These are phyloP conservation scores for Fusarium sp. DNA, from an alignment of 2,329 filamentous ascomycete species.

Conservation along the genomic window DNA sequence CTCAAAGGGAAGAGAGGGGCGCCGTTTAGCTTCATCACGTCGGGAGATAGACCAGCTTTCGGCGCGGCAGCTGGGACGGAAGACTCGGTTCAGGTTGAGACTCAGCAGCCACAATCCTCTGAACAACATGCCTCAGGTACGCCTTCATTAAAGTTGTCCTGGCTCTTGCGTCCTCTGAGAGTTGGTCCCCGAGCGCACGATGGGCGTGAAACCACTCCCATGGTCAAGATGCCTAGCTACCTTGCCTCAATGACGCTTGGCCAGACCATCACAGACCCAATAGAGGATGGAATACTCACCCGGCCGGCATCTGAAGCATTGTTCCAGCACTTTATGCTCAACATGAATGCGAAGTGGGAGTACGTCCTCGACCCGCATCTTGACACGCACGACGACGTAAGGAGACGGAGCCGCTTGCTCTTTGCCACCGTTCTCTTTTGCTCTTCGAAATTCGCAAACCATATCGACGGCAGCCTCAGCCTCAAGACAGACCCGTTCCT, in stretches of 20 bases:
- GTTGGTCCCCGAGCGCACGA: not conserved
- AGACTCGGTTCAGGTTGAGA: not conserved
- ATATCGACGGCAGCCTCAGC: conserved; percentile 9
- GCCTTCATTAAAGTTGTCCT: conserved; percentile 25
- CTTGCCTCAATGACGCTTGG: conserved; percentile 31
- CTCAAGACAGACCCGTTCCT: conserved; percentile 14
- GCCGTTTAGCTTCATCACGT: conserved; percentile 36
- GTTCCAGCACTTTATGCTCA: conserved; percentile 26
- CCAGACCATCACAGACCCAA: conserved; percentile 27
- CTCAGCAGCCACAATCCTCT: not conserved
- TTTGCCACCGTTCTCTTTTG: conserved; percentile 25
- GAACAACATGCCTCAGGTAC: not conserved
- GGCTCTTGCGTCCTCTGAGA: conserved; percentile 21
- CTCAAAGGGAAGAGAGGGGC: conserved; percentile 33
- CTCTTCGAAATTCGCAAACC: conserved; percentile 26
- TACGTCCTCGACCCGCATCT: conserved; percentile 23
- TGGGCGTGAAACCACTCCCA: not conserved
- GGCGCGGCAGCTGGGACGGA: not conserved
- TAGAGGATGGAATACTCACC: conserved; percentile 23
- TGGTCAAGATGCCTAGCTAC: conserved; percentile 36
- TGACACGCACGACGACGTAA: conserved; percentile 24
- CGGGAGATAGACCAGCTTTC: conserved; percentile 16
- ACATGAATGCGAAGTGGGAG: conserved; percentile 34
- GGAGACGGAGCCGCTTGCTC: conserved; percentile 20
- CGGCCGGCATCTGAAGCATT: conserved; percentile 8